Evolutionary conservation across 2,329 filamentous ascomycete genomes (phyloP).

Genomic region (Phialophora verrucosa): DNA sequence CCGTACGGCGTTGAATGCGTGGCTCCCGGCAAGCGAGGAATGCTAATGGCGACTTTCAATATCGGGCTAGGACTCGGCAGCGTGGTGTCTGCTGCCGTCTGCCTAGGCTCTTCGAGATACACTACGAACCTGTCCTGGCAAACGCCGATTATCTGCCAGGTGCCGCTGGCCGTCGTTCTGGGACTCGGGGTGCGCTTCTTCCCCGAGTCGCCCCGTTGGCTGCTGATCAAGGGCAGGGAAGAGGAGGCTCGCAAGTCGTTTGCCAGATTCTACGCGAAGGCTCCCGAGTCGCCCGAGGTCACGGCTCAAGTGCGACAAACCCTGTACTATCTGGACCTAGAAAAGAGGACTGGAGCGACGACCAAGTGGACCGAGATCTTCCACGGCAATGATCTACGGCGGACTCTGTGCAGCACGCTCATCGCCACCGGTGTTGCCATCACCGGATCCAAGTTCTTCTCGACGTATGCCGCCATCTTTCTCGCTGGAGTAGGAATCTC

Average conservation of each 20-base stretch:
- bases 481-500: background rate
- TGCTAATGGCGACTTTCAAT: conserved; percentile 46
- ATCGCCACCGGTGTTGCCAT: background rate
- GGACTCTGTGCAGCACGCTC: conserved; percentile 1
- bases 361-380: conserved; percentile 1
- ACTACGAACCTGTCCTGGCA: conserved; percentile 42
- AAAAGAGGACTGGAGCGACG: background rate
- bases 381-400: background rate
- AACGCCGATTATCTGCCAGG: conserved; percentile 42
- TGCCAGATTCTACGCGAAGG: background rate
- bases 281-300: background rate
- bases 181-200: conserved; percentile 50
- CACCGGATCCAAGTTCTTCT: background rate
- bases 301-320: background rate
- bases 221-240: conserved; percentile 51
- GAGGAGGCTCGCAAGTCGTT: conserved; percentile 50
- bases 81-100: conserved; percentile 40
- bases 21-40: conserved; percentile 58
- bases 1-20: conserved; percentile 60
- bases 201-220: conserved; percentile 55
- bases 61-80: conserved; percentile 41
- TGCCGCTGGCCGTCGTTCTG: conserved; percentile 40
- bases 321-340: background rate
- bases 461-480: background rate
- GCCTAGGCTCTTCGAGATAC: conserved; percentile 39